Evolutionary conservation across 805 yeast species (phyloP), one percentile per base, ranked within the genome.

Genomic region (Ogataea neopini): DNA sequence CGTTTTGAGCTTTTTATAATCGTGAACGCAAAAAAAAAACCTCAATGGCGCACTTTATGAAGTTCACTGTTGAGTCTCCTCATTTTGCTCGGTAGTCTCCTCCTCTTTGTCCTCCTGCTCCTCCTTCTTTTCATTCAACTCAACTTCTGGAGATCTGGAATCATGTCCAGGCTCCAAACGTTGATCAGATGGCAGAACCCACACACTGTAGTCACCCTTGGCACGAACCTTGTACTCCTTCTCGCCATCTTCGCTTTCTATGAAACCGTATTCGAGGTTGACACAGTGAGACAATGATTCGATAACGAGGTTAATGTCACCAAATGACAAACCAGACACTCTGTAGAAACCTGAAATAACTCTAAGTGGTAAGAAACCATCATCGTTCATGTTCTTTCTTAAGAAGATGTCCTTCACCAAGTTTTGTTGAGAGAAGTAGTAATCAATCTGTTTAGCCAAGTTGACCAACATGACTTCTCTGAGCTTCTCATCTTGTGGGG

Each of bases 381-480:
- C 74, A 40, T 76, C 59, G 66, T 84, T 80, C 95, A 92, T 87
- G 60, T 86, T 87, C 54, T 81, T 78, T 68, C 96, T 81, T 68
- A 94, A 75, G 64, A 71, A 92, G 43, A 84, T 72, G 70, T 94
- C 99, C 69, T 89, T 87, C 58, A 85, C 74, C 68, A 94, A 75
- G 68, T 94, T 94, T 59, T 89, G 96, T 43, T 83, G 74, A 25
- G 95, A 84, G 71, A 94, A 87, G 68, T 94, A 94, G 73, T 94
- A 94, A 63, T 88, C 94, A 44, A 92, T 73, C 73, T 91, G 98
- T 66, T 64, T 66, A 6, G 77, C 60, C 32, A 64, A 52, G 17
- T 58, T 55, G 13, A 49, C 47, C 6, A 53, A 46, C 49, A 61
- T 58, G 5, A 45, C 45, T 4, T 59, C 63, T 44, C 52, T 46